phyloP scores from a whole-genome alignment of 2,329 filamentous ascomycete genomes.

The Teratosphaeria pseudoeucalypti region DNA sequence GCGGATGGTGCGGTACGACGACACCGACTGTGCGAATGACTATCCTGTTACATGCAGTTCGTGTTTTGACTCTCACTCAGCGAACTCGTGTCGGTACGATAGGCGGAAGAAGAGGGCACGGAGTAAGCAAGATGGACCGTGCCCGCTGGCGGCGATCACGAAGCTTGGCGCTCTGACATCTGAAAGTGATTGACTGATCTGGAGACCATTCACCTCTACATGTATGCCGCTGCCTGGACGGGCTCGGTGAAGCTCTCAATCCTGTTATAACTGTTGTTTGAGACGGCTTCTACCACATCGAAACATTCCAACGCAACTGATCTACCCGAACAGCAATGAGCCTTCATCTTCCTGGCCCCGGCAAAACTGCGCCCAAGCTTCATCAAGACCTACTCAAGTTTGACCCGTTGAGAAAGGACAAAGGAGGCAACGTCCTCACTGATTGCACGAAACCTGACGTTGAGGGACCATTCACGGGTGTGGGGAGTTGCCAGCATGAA shows the following conservation, averaged over 20 bases:
- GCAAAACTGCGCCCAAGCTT: slow-evolving; percentile 41
- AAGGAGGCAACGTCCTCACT: slow-evolving; percentile 37
- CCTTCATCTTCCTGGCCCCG: slow-evolving; percentile 17
- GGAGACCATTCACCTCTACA: neutral
- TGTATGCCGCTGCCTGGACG: neutral
- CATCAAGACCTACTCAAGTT: slow-evolving; percentile 43
- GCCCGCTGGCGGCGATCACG: neutral
- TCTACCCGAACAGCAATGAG: neutral
- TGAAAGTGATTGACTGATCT: neutral
- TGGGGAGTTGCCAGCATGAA: slow-evolving; percentile 47
- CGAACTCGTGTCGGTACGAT: no score
- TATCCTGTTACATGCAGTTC: no score
- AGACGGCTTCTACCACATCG: neutral
- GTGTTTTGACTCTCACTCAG: no score
- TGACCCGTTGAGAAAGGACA: slow-evolving; percentile 38
- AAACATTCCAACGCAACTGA: neutral
- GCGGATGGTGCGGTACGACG: no score
- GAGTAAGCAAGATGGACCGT: neutral
- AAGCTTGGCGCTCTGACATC: neutral
- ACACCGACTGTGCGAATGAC: no score
- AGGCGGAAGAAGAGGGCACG: neutral
- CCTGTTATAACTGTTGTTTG: neutral
- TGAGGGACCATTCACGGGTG: slow-evolving; percentile 21
- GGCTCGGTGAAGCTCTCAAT: neutral
- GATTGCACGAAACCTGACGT: slow-evolving; percentile 43